A percentile compares a stretch with the other conserved stretches of the same genome.
Conservation (phyloP, 2,329 filamentous ascomycete species). For the Calonectria hawksworthii region DNA sequence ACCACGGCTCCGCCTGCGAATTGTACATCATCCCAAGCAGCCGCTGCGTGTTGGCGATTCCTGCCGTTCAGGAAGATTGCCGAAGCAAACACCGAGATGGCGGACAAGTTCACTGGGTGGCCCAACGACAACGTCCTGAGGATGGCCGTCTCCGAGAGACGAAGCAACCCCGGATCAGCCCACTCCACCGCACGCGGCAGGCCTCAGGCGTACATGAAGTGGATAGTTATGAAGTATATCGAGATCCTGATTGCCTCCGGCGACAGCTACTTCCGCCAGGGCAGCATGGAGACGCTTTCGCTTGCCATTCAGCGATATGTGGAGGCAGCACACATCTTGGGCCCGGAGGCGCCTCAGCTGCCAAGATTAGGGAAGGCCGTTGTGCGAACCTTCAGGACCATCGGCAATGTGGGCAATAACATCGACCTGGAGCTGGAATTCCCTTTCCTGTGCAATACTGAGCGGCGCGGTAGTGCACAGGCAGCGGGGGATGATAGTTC, state of each 20-base stretch:
- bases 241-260: slow-evolving; percentile 27
- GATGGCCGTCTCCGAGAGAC: no score
- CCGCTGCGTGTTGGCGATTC: slow-evolving; percentile 6
- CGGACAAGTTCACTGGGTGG: background rate
- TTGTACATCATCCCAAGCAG: background rate
- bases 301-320: slow-evolving; percentile 30
- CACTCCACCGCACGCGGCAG: background rate
- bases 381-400: no score
- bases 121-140: no score
- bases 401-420: no score
- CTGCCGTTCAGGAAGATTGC: background rate
- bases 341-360: background rate
- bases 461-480: no score
- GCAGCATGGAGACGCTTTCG: slow-evolving; percentile 20
- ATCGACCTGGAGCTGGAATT: no score
- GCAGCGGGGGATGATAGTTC: no score
- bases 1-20: background rate
- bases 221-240: slow-evolving; percentile 25
- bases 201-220: slow-evolving; percentile 26
- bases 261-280: slow-evolving; percentile 27
- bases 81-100: background rate
- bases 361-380: background rate
- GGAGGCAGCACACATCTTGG: slow-evolving; percentile 25
- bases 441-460: no score
- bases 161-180: background rate